Evolutionary conservation across 1,284 basidiomycete genomes (phyloP).

Genomic region (Moniliella sp.): DNA sequence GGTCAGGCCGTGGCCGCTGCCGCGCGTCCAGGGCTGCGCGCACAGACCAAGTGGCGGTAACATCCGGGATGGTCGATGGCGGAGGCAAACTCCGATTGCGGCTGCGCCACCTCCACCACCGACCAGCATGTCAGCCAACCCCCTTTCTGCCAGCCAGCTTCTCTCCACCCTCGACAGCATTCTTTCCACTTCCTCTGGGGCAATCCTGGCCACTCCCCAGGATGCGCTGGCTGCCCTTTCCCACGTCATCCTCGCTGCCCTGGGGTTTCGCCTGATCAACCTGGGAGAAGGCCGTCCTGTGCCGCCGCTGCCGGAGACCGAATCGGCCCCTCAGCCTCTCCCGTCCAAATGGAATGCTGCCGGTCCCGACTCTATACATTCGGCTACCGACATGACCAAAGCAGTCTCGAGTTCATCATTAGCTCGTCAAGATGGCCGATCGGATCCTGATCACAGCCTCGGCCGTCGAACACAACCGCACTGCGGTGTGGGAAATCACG

Average conservation of each 20-base stretch:
- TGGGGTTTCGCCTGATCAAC: conserved; percentile 19
- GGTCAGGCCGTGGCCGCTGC: too few relatives aligned
- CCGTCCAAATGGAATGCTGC: conserved; percentile 10
- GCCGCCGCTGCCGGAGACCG: not conserved
- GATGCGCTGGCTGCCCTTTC: conserved; percentile 16
- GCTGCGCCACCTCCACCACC: too few relatives aligned
- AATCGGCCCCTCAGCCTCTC: conserved; percentile 2
- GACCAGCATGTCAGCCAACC: too few relatives aligned
- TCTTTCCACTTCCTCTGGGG: too few relatives aligned
- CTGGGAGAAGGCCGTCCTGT: conserved; percentile 14
- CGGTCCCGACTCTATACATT: conserved; percentile 12
- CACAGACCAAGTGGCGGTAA: too few relatives aligned
- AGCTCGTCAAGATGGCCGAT: conserved; percentile 10
- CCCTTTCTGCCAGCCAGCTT: too few relatives aligned
- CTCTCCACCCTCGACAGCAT: too few relatives aligned
- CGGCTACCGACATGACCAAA: conserved; percentile 21
- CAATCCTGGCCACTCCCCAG: conserved; percentile 8
- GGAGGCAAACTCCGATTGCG: too few relatives aligned
- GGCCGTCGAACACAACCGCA: conserved; percentile 41
- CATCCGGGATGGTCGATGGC: too few relatives aligned
- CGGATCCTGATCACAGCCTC: conserved; percentile 11
- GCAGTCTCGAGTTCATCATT: conserved; percentile 14
- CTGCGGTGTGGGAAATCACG: conserved; percentile 50
- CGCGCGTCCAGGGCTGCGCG: too few relatives aligned
- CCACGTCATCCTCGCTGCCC: conserved; percentile 12